These are phyloP conservation scores for Dactylonectria macrodidyma DNA, from an alignment of 2,329 filamentous ascomycete genomes.

Conservation along the genomic window DNA sequence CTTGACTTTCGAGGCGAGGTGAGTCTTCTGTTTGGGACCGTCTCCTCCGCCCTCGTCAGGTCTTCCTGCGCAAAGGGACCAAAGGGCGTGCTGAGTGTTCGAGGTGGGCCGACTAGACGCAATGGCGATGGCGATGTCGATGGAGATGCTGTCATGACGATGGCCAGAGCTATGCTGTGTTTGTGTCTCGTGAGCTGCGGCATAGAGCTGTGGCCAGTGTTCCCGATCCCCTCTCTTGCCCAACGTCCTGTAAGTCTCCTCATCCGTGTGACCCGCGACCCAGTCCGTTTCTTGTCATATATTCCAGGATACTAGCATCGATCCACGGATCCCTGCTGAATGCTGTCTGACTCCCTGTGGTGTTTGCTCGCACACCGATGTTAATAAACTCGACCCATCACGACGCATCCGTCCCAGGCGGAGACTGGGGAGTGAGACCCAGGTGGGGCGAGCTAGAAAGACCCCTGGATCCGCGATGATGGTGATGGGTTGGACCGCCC, in stretches of 20 bases:
- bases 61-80: constrained; percentile 10
- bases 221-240: neutral
- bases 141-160: neutral
- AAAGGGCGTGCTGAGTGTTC: constrained; percentile 16
- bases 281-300: constrained; percentile 15
- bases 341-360: constrained; percentile 2
- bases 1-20: constrained; percentile 1
- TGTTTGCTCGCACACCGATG: constrained; percentile 19
- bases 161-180: neutral
- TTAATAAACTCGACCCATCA: constrained; percentile 18
- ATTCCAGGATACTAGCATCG: constrained; percentile 14
- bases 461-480: constrained; percentile 22
- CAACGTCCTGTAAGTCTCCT: neutral
- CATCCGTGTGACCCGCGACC: neutral
- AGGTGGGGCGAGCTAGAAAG: constrained; percentile 17
- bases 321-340: constrained; percentile 14
- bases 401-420: constrained; percentile 1
- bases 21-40: constrained; percentile 6
- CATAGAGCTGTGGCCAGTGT: neutral
- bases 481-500: constrained; percentile 19
- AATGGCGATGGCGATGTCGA: constrained; percentile 2
- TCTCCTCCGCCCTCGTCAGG: constrained; percentile 1
- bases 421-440: neutral
- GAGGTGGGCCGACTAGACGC: constrained; percentile 10
- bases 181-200: neutral